Evolutionary conservation across 2,329 filamentous ascomycete genomes (phyloP).

Genomic region (Fusarium falciforme): DNA sequence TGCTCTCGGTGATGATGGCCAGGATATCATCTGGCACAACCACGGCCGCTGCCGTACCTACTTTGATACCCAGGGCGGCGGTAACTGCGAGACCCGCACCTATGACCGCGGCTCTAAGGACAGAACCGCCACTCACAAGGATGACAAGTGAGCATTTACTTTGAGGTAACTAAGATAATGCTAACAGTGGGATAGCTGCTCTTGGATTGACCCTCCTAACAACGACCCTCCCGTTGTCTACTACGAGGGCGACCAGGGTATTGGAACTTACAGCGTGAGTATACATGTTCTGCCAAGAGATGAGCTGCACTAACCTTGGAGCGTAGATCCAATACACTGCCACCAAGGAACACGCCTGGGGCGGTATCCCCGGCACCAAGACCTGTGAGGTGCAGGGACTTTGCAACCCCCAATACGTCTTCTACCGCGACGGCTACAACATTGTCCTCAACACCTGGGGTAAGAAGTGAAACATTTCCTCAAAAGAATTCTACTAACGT

Average conservation of each 20-base stretch:
- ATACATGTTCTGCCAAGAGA: too few species aligned
- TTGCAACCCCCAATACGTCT: slow-evolving; percentile 11
- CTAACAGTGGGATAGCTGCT: not conserved
- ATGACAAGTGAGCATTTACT: not conserved
- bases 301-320: not conserved
- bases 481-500: not conserved
- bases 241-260: slow-evolving; percentile 6
- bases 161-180: not conserved
- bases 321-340: slow-evolving; percentile 9
- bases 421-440: slow-evolving; percentile 8
- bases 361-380: not conserved
- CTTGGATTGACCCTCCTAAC: slow-evolving; percentile 2
- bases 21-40: slow-evolving; percentile 11
- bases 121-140: not conserved
- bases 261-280: slow-evolving; percentile 9
- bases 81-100: slow-evolving; percentile 10
- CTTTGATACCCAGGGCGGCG: slow-evolving; percentile 9
- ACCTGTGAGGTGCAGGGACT: not conserved
- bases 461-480: not conserved
- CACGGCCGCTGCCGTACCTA: slow-evolving; percentile 1
- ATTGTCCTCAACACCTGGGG: slow-evolving; percentile 7
- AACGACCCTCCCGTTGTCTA: slow-evolving; percentile 3
- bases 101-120: not conserved
- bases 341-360: slow-evolving; percentile 10
- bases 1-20: not conserved